Evolutionary conservation across 78 protist species (phyloP).

Genomic region (Isochrysis galbana): DNA sequence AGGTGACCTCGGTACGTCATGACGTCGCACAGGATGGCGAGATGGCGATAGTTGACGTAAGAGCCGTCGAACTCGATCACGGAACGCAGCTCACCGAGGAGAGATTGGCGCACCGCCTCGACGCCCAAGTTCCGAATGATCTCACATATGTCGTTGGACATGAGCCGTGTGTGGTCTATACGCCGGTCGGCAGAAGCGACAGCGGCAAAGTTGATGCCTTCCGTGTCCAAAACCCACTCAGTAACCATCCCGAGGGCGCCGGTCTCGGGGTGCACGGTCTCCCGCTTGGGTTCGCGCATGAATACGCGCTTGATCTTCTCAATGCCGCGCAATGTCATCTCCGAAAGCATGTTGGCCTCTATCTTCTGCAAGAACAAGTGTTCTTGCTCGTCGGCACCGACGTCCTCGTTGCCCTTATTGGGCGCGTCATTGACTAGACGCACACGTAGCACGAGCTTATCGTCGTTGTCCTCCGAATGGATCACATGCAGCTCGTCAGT

Average conservation of each 20-base stretch:
- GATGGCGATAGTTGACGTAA: slow-evolving; percentile 98
- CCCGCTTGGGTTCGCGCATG: slow-evolving; percentile 36
- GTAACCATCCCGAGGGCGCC: slow-evolving; percentile 44
- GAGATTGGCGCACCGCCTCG: slow-evolving; percentile 95
- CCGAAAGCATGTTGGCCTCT: slow-evolving; percentile 69
- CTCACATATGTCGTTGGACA: slow-evolving; percentile 94
- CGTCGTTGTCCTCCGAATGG: slow-evolving; percentile 85
- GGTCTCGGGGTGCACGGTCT: background rate
- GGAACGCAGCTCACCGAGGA: slow-evolving; percentile 83
- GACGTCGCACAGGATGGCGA: slow-evolving; percentile 91
- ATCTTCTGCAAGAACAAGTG: slow-evolving; percentile 66
- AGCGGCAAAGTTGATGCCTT: slow-evolving; percentile 68
- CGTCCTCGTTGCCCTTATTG: slow-evolving; percentile 13
- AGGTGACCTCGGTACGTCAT: slow-evolving; percentile 95
- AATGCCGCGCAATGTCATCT: slow-evolving; percentile 82
- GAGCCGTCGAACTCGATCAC: slow-evolving; percentile 86
- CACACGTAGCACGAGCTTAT: slow-evolving; percentile 44
- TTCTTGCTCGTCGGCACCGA: slow-evolving; percentile 52
- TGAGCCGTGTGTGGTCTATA: slow-evolving; percentile 84
- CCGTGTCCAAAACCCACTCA: slow-evolving; percentile 62
- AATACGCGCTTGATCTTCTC: slow-evolving; percentile 76
- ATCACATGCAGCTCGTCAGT: slow-evolving; percentile 58
- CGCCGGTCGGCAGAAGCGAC: slow-evolving; percentile 70
- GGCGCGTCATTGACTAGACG: background rate
- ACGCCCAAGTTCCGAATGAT: slow-evolving; percentile 90